Conservation (phyloP, 345 rosid species). For the Eucalyptus erythrocorys region DNA sequence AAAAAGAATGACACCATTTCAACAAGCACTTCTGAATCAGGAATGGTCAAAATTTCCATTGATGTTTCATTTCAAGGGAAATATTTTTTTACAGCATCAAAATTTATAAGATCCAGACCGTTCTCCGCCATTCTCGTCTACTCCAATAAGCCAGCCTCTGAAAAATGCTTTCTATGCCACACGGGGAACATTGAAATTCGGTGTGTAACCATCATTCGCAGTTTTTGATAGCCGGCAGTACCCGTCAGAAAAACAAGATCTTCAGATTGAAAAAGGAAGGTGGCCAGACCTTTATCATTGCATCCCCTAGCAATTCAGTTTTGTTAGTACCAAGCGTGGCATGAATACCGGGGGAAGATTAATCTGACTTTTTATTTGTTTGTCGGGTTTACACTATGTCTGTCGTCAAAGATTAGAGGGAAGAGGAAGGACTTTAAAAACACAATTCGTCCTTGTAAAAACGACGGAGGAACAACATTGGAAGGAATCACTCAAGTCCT, state of each 20-base stretch:
- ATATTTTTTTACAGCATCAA: not conserved
- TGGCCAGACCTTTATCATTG: not conserved
- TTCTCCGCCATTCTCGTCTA: not conserved
- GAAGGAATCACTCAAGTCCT: not conserved
- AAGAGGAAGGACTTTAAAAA: not conserved
- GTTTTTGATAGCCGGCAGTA: not conserved
- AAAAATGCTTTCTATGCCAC: not conserved
- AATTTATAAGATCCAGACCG: not conserved
- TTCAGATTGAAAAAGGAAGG: not conserved
- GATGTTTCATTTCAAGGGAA: not conserved
- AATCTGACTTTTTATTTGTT: fast-evolving
- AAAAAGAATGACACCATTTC: not conserved
- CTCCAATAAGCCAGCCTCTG: not conserved
- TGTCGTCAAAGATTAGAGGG: fast-evolving
- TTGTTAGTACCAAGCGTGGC: not conserved
- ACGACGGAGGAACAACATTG: not conserved
- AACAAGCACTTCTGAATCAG: not conserved
- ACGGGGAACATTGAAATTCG: not conserved
- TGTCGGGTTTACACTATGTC: not conserved
- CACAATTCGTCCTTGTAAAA: not conserved
- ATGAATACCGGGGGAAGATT: fast-evolving
- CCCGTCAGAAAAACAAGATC: not conserved
- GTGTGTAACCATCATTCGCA: not conserved
- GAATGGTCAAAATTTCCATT: not conserved
- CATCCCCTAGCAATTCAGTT: not conserved